A percentile compares a stretch with the other conserved stretches of the same genome.
Evolutionary conservation across 2,329 filamentous ascomycete species (phyloP).

Genomic region (Scedosporium minutisporum): DNA sequence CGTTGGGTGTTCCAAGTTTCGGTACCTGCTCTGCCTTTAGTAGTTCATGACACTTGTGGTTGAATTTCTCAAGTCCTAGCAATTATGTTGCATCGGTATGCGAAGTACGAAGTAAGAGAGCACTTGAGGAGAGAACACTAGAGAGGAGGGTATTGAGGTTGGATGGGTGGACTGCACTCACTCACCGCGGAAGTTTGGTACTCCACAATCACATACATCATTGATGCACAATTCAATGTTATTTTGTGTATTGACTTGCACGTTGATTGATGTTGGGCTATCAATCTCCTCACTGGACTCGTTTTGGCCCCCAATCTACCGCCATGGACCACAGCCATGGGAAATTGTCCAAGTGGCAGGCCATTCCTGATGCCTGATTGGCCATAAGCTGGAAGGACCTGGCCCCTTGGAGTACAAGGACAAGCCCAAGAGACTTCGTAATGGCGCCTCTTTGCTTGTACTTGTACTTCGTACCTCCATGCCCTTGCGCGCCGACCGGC

Average conservation of each 20-base stretch:
- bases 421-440: background rate
- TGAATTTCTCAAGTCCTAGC: no score
- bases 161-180: no score
- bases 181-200: no score
- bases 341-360: background rate
- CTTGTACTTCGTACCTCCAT: background rate
- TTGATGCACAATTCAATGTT: no score
- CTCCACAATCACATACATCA: no score
- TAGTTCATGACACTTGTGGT: no score
- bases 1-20: background rate
- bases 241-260: no score
- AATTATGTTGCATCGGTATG: no score
- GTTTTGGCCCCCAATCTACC: background rate
- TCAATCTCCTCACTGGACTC: background rate
- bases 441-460: background rate
- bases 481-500: background rate
- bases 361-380: background rate
- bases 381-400: background rate
- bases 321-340: background rate
- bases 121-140: no score
- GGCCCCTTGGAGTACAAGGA: background rate
- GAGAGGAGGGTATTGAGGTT: no score
- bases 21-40: background rate
- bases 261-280: background rate
- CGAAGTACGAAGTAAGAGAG: no score